Evolutionary conservation across 352 stramenopile species (phyloP), one percentile per base, ranked within the genome.

Genomic region (Phytopythium boreale): DNA sequence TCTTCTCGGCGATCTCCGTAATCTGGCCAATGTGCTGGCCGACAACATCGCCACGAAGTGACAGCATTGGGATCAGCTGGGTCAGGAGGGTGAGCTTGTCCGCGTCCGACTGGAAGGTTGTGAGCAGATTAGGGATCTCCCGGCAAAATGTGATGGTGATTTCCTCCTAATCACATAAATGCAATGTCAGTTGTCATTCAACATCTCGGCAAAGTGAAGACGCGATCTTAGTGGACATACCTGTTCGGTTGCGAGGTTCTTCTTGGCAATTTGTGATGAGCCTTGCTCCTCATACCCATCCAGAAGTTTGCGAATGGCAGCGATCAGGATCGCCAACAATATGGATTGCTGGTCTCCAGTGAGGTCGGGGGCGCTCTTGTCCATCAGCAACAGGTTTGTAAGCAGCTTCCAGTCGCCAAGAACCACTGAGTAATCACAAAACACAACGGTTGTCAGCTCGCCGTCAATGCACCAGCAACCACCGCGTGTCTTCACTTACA

Each of bases 281-380:
- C 60, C 47, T 63, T 73, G 70, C 4, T 76, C 75, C 2, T 36
- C 37, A 27, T 78, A 64, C 43, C 76, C 67, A 10, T 39, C 61
- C 15, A 82, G 69, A 29, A 93, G 70, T 62, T 91, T 93, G 39
- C 69, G 73, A n/a, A 95, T 63, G 1, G 82, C 78, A 10, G 80
- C 79, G 34, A 93, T 75, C 36, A 95, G 72, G 24, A 96, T 59
- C 3, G 82, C 77, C 60, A 96, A 72, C 26, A 96, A 59, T 20
- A 96, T 82, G 14, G 87, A 85, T 57, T 93, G 87, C 39, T 96
- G 88, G 20, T 95, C 77, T 27, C 69, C 89, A 14, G 80, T 92
- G 9, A 96, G 61, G 27, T 94, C 84, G 24, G 87, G 87, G 14
- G 84, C 77, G 56, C 83, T 92, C 59, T 93, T 94, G 71, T 96